These are phyloP conservation scores for Chalciporus piperatoides DNA, from an alignment of 1,284 basidiomycete species.

Conservation along the genomic window DNA sequence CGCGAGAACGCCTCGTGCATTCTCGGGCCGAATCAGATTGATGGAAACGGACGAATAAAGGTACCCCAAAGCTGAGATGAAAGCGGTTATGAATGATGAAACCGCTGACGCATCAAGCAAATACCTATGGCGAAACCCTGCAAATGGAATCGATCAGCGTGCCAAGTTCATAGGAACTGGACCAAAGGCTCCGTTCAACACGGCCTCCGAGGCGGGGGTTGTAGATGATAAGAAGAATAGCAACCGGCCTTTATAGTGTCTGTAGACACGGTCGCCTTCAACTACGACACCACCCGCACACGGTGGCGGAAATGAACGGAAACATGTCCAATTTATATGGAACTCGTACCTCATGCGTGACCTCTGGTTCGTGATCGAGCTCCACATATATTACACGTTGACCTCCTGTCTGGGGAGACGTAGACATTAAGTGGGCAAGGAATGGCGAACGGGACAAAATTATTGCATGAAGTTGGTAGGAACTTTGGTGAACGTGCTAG, in stretches of 20 bases:
- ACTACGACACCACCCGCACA: constrained; percentile 20
- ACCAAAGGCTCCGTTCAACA: constrained; percentile 17
- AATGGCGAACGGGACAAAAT: constrained; percentile 83
- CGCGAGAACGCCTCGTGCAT: constrained; percentile 79
- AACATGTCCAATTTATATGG: constrained; percentile 16
- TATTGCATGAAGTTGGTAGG: constrained; percentile 75
- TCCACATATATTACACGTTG: constrained; percentile 70
- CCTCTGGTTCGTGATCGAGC: constrained; percentile 72
- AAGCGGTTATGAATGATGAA: constrained; percentile 15
- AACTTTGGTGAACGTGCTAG: constrained; percentile 72
- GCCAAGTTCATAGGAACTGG: constrained; percentile 4
- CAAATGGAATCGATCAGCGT: constrained; percentile 21
- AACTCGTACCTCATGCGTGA: constrained; percentile 73
- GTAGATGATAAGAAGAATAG: constrained; percentile 15
- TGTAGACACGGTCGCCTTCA: constrained; percentile 22
- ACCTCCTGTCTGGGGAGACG: constrained; percentile 58
- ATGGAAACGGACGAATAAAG: constrained; percentile 73
- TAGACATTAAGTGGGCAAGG: constrained; percentile 80
- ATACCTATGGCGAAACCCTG: constrained; percentile 73
- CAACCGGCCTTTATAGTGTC: constrained; percentile 20
- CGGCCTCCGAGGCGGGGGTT: constrained; percentile 19
- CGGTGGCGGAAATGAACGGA: constrained; percentile 29
- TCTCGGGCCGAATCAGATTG: constrained; percentile 63
- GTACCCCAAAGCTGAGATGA: constrained; percentile 62
- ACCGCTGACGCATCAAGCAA: constrained; percentile 4